These are phyloP conservation scores for Wickerhamiella galacta DNA, from an alignment of 805 yeast species.

Conservation along the genomic window DNA sequence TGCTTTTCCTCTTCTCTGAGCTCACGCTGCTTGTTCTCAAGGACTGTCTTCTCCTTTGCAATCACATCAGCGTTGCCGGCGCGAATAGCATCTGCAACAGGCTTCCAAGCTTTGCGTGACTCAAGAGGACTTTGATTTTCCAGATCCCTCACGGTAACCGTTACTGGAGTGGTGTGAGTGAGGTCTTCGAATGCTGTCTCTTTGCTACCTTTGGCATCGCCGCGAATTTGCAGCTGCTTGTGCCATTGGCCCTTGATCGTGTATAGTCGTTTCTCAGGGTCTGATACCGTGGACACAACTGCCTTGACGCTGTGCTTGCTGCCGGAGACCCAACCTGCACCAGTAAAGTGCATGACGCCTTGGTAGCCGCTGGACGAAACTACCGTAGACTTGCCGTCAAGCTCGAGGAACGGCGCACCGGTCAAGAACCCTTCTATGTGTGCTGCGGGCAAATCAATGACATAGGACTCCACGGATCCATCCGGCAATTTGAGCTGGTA, in stretches of 20 bases:
- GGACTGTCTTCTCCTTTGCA: slow-evolving; percentile 51
- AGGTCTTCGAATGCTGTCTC: slow-evolving; percentile 20
- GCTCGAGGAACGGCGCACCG: slow-evolving; percentile 87
- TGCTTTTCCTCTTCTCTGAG: slow-evolving; percentile 57
- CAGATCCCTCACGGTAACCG: slow-evolving; percentile 59
- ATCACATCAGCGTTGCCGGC: slow-evolving; percentile 61
- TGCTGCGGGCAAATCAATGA: slow-evolving; percentile 81
- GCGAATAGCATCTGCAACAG: slow-evolving; percentile 76
- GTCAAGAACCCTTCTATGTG: slow-evolving; percentile 87
- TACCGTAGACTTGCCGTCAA: slow-evolving; percentile 76
- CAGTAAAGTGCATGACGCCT: slow-evolving; percentile 62
- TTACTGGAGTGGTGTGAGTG: slow-evolving; percentile 26
- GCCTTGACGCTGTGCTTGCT: slow-evolving; percentile 89
- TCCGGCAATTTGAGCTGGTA: slow-evolving; percentile 34
- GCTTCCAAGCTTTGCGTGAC: slow-evolving; percentile 74
- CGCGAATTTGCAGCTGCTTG: slow-evolving; percentile 28
- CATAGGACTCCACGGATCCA: slow-evolving; percentile 46
- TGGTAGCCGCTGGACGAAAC: slow-evolving; percentile 66
- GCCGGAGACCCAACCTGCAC: slow-evolving; percentile 91
- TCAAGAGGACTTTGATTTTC: slow-evolving; percentile 69
- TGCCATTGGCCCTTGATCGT: slow-evolving; percentile 91
- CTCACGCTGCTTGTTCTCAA: slow-evolving; percentile 78
- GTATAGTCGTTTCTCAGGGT: too few relatives aligned
- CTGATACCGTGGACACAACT: slow-evolving; percentile 51
- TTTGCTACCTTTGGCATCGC: slow-evolving; percentile 34